Percentiles rank a stretch among this genome's conserved stretches.
Conservation (phyloP, 2,329 filamentous ascomycete genomes). For the Pseudocercospora crystallina region DNA sequence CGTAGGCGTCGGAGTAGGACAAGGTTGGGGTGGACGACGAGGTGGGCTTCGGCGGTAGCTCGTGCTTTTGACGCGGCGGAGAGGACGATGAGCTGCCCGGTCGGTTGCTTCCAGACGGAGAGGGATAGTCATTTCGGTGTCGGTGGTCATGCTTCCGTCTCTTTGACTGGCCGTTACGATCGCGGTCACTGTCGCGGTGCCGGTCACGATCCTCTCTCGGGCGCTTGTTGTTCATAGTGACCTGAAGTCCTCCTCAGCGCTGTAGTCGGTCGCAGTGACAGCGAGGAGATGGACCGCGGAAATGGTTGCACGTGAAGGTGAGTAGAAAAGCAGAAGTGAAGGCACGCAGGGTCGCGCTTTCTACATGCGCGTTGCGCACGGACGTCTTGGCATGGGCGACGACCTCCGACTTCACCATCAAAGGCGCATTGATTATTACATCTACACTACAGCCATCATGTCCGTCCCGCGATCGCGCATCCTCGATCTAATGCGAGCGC, state of each 20-base stretch:
- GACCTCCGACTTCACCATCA: conserved; percentile 1
- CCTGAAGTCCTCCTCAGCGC: conserved; percentile 33
- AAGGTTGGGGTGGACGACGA: neutral
- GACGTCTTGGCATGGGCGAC: conserved; percentile 1
- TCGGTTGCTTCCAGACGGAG: no score
- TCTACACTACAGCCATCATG: conserved; percentile 39
- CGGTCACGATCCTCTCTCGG: conserved; percentile 7
- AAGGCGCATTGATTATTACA: neutral
- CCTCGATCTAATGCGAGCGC: conserved; percentile 79
- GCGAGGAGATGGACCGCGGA: conserved; percentile 35
- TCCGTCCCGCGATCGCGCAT: conserved; percentile 54
- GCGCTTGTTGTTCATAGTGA: conserved; percentile 24
- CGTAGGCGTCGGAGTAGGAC: conserved; percentile 19
- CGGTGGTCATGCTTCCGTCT: neutral
- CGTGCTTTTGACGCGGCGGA: neutral
- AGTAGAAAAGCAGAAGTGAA: neutral
- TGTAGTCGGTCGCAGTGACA: conserved; percentile 23
- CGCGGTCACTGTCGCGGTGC: neutral
- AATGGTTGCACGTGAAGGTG: neutral
- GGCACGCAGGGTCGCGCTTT: neutral
- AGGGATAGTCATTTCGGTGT: no score
- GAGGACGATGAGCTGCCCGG: no score
- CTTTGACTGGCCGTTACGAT: conserved; percentile 4
- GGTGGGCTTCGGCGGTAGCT: neutral
- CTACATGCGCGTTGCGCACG: neutral